Evolutionary conservation across 208 protist genomes (phyloP), one percentile per base, ranked within the genome.

Genomic region (Herpetomonas tarakana): DNA sequence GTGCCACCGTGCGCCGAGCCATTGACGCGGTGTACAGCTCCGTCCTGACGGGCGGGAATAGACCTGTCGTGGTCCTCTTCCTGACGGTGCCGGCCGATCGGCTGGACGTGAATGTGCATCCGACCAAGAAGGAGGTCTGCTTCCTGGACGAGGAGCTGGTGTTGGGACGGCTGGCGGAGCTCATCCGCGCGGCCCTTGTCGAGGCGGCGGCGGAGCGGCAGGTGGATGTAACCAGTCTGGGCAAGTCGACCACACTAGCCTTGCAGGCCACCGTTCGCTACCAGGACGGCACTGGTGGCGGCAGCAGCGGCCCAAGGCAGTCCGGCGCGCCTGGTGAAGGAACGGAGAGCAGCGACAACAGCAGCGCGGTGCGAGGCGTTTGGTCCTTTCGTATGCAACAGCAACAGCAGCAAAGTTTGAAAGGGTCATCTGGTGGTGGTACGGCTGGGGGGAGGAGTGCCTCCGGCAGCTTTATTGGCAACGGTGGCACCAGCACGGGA

Each of bases 71-170:
- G 1, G 99, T 98, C 45, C 62, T 99, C 12, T 85, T 83, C 19
- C 65, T 99, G 35, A 81, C 68, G 0, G 69, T 99, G 1, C 83
- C 87, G 6, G 78, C 94, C 0, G 74, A 96, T 28, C 79, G 90
- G 19, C 68, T 99, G 0, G 98, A 99, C 78, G 98, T 99, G n/a
- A 99, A 99, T 72, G 94, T 99, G 51, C 98, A 99, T 64, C 98
- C 98, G 3, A 99, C 98, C 14, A 99, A 99, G 78, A 81, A 94
- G 52, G 94, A 98, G 68, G 92, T 97, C 6, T 74, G 62, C 21
- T 58, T 97, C 16, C 74, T 96, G 3, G 80, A 96, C 51, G 90
- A 97, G 54, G 84, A 91, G 31, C 68, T 83, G 26, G 74, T 96
- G 50, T 51, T 94, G 53, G 56, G 66, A 0, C 74, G 60, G 14